Evolutionary conservation across 192 early-diverging fungal genomes (phyloP), one percentile per base, ranked within the genome.

Genomic region (Jimgerdemannia lactiflua): DNA sequence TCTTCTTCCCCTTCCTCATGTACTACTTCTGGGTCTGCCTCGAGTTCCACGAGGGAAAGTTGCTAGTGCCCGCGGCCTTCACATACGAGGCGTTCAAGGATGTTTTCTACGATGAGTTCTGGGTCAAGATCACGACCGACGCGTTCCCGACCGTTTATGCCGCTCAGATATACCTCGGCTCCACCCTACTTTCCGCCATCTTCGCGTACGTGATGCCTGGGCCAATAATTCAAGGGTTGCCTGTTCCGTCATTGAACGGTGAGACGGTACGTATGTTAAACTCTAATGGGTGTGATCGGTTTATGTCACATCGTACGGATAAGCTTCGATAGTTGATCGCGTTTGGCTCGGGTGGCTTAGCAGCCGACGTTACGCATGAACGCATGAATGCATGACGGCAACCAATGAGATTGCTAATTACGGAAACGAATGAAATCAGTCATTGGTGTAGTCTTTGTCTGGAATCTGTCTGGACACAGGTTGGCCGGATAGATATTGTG

Each of bases 1-100:
- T 91, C 39, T 89, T 90, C 29, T 92, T 93, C 75, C 92, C 92
- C 68, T 73, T 83, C 65, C 81, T 92, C 49, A 93, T 93, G 92
- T 90, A 85, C 74, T 93, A 93, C 77, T 87, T 91, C 73, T 92
- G 88, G 84, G 83, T 91, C 54, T 93, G 89, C 73, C 80, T 93
- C 59, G 88, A 91, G 80, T 86, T 87, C 79, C 87, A 91, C 78
- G 77, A 84, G 76, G 92, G 92, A 59, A 80, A 82, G 54, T 77
- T 93, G 43, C 69, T 75, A 39, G 39, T 54, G 17, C 81, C 81
- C 54, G 74, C 81, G 42, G 86, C 89, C 14, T 82, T 78, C 42
- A 82, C 83, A 42, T 10, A 74, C 18, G 76, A 76, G 11, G 84
- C 77, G 42, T 71, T 87, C 17, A 78, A 74, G 39, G 69, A 79